A percentile compares a stretch with the other conserved stretches of the same genome.
These are phyloP conservation scores for Bruguiera gymnorhiza DNA, from an alignment of 345 rosid species.

Conservation along the genomic window DNA sequence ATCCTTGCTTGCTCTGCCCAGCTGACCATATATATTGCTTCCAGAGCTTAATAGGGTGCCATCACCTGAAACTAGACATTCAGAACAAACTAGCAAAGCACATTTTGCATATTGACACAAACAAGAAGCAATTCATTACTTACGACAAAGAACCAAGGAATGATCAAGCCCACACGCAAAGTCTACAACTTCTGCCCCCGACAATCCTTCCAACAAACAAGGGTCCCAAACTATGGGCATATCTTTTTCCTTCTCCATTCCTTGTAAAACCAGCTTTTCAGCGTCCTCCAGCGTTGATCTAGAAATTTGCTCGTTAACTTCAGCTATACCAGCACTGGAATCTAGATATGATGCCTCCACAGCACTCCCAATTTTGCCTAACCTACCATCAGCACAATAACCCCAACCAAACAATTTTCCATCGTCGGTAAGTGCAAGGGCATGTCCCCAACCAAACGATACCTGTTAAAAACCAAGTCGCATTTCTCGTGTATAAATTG, in stretches of 20 bases:
- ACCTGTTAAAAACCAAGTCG: conserved; percentile 43
- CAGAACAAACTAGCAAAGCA: conserved; percentile 9
- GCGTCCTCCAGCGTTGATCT: conserved; percentile 44
- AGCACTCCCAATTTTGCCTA: conserved; percentile 55
- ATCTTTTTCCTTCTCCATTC: conserved; percentile 68
- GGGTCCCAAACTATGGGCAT: conserved; percentile 94
- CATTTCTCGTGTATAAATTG: no score
- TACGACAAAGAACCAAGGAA: conserved; percentile 71
- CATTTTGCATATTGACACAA: background rate
- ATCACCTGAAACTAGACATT: conserved; percentile 44
- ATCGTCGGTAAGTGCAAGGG: conserved; percentile 65
- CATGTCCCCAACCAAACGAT: conserved; percentile 95
- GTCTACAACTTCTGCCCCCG: conserved; percentile 48
- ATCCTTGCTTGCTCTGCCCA: conserved; percentile 59
- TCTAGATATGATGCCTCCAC: conserved; percentile 56
- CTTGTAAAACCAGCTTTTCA: conserved; percentile 60
- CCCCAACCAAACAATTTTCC: conserved; percentile 91
- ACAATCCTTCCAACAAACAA: conserved; percentile 53
- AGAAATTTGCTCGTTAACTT: conserved; percentile 12
- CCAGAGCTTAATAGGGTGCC: conserved; percentile 71
- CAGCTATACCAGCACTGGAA: conserved; percentile 23
- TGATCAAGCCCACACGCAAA: conserved; percentile 85
- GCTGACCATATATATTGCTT: conserved; percentile 78
- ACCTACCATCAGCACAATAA: conserved; percentile 82
- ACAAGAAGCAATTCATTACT: conserved; percentile 26